phyloP scores from a whole-genome alignment of 805 yeast genomes.

The Schizosaccharomyces cryophilus region DNA sequence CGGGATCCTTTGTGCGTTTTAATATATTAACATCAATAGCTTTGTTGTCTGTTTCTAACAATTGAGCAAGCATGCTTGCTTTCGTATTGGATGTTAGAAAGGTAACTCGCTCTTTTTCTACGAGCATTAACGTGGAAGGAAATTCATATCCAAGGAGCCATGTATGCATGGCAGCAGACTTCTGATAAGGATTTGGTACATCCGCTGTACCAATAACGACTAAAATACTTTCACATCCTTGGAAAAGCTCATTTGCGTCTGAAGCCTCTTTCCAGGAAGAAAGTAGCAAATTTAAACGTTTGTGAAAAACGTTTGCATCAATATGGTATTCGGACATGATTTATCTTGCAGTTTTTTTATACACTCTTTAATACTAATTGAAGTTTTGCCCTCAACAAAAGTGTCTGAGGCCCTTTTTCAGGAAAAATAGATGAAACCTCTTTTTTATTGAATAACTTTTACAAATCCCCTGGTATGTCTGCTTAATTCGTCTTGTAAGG shows the following conservation, averaged over 20 bases:
- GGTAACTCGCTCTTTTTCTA: slow-evolving; percentile 33
- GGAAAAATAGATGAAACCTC: no score
- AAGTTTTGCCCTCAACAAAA: no score
- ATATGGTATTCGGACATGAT: slow-evolving; percentile 35
- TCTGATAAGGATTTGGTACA: slow-evolving; percentile 72
- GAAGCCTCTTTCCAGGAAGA: slow-evolving; percentile 10
- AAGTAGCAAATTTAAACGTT: slow-evolving; percentile 20
- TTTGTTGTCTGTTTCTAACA: slow-evolving; percentile 22
- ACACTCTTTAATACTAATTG: no score
- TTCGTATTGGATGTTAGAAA: slow-evolving; percentile 65
- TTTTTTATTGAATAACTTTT: no score
- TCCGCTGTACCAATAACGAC: slow-evolving; percentile 66
- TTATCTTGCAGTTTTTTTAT: neutral
- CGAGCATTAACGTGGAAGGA: slow-evolving; percentile 60
- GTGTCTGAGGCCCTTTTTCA: no score
- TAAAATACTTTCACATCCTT: slow-evolving; percentile 26
- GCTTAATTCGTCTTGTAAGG: no score
- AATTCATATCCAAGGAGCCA: slow-evolving; percentile 91
- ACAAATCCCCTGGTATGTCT: no score
- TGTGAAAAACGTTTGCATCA: slow-evolving; percentile 28
- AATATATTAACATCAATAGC: slow-evolving; percentile 26
- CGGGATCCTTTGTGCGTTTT: slow-evolving; percentile 50
- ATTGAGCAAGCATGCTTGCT: slow-evolving; percentile 47
- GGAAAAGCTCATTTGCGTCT: slow-evolving; percentile 14
- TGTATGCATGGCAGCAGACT: slow-evolving; percentile 54